These are phyloP conservation scores for Ustilago shanxiensis DNA, from an alignment of 1,284 basidiomycete genomes.

Conservation along the genomic window DNA sequence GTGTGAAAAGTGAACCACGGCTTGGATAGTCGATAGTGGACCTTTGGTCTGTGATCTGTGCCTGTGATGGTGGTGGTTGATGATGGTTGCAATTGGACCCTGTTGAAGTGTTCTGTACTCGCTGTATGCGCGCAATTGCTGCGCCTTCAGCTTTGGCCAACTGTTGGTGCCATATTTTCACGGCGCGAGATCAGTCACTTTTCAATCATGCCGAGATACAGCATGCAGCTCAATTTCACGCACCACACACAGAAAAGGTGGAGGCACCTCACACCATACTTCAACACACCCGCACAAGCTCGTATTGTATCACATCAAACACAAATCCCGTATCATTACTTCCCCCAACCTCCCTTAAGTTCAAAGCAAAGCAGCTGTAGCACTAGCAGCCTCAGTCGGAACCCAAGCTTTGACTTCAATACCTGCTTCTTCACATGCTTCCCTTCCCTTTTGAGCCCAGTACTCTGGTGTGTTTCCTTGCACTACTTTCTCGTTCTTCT, in stretches of 20 bases:
- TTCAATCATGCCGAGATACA: neutral
- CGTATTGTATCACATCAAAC: neutral
- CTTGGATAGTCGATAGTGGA: too few species aligned
- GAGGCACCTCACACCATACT: neutral
- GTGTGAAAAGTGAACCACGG: too few species aligned
- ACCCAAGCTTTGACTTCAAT: slow-evolving; percentile 42
- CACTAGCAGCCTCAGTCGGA: slow-evolving; percentile 18
- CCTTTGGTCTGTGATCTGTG: too few species aligned
- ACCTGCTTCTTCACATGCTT: slow-evolving; percentile 34
- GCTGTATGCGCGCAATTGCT: neutral
- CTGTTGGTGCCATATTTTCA: neutral
- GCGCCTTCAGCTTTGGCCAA: neutral
- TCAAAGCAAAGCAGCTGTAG: slow-evolving; percentile 26
- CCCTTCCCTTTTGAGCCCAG: slow-evolving; percentile 33
- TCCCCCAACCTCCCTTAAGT: neutral
- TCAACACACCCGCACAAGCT: neutral
- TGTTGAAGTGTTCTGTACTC: too few species aligned
- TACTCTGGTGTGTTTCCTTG: slow-evolving; percentile 30
- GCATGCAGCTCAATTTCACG: slow-evolving; percentile 1
- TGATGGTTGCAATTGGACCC: neutral
- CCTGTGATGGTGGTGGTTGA: slow-evolving; percentile 4
- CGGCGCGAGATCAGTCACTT: neutral
- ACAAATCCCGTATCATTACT: neutral
- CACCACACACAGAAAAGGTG: neutral
- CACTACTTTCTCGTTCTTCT: neutral